Evolutionary conservation across 208 protist species (phyloP).

Genomic region (Acanthamoeba lugdunensis): DNA sequence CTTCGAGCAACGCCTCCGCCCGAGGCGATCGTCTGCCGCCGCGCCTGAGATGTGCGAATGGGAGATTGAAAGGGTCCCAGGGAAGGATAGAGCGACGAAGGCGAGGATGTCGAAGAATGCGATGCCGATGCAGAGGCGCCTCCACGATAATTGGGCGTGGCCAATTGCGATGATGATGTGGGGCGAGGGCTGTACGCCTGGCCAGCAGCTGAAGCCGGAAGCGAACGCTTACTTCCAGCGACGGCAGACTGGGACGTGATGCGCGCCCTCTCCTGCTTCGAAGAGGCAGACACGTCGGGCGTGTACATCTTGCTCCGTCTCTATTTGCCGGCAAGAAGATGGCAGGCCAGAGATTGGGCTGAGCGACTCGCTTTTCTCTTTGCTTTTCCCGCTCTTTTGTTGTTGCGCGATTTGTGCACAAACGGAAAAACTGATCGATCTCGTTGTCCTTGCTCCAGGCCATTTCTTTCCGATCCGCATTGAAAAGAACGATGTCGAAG

Average conservation of each 20-base stretch:
- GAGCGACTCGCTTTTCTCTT: too few relatives aligned
- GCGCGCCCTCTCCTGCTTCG: not conserved
- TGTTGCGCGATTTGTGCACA: not conserved
- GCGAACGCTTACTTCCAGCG: not conserved
- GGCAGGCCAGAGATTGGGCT: too few relatives aligned
- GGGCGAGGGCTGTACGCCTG: not conserved
- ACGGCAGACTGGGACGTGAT: not conserved
- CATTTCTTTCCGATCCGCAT: not conserved
- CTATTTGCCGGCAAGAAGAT: too few relatives aligned
- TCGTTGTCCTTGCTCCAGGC: too few relatives aligned
- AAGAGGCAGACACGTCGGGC: too few relatives aligned
- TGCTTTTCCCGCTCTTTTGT: too few relatives aligned
- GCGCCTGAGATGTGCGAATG: not conserved
- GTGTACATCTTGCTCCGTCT: too few relatives aligned
- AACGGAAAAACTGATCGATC: too few relatives aligned
- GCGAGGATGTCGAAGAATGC: not conserved
- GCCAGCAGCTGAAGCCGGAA: not conserved
- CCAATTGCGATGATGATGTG: not conserved
- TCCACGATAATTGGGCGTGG: not conserved
- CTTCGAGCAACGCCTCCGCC: not conserved
- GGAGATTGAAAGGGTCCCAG: constrained; percentile 24
- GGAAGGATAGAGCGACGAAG: constrained; percentile 3
- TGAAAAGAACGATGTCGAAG: not conserved
- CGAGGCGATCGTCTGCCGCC: constrained; percentile 2
- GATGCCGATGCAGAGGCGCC: not conserved